Evolutionary conservation across 345 rosid species (phyloP), one percentile per base, ranked within the genome.

Genomic region (Bruguiera gymnorhiza): DNA sequence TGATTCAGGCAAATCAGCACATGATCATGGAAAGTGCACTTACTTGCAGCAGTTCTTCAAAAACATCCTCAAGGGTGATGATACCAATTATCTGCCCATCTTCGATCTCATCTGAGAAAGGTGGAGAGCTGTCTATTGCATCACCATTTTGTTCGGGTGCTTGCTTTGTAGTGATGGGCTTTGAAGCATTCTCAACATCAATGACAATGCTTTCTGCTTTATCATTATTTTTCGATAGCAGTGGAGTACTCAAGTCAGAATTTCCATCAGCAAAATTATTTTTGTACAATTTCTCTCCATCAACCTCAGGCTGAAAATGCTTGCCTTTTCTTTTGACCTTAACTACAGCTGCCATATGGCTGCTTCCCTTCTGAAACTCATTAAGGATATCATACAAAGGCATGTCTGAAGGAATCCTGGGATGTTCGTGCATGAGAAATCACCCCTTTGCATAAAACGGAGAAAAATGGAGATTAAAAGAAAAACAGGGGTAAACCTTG

Each of bases 1-100:
- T 56, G 57, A 18, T 20, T 37, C 61, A 39, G 26, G 24, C 20
- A 32, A 71, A 60, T 70, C 24, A 67, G 66, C 19, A 50, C 37
- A 71, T 21, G 56, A 32, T 26, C 24, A 31, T 51, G 32, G 67
- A 68, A 65, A 6, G 30, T 34, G n/a, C 3, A 55, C 67, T 54
- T 70, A 76, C 79, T 62, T 76, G 79, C 19, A 76, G 67, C 53
- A 76, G 74, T 59, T 76, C 79, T 61, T 76, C 79, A 66, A 76
- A 76, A 7, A 76, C 79, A 52, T 76, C 79, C 63, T 76, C 79
- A 4, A 76, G 71, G 1, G 79, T 76, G 32, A 76, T 76, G 54
- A 76, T 70, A 24, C 79, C 79, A 66, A 76, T 76, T 75, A 76
- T 75, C 55, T 76, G 75, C 24, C 68, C 79, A 9, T 76, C 79